phyloP scores from a whole-genome alignment of 169 alveolate species.

The Ichthyophthirius multifiliis region DNA sequence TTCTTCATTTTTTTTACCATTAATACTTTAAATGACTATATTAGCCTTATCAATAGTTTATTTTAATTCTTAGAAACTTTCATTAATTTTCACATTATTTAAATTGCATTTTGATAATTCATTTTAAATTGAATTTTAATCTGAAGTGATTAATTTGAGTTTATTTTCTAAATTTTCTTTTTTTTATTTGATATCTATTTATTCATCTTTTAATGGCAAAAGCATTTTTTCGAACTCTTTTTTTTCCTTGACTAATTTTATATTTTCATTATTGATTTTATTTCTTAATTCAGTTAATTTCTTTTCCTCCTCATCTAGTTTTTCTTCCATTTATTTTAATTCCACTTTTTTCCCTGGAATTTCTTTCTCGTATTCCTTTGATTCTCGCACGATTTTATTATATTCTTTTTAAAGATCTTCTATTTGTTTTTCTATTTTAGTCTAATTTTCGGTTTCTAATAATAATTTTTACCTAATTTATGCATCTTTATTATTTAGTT shows the following conservation, averaged over 20 bases:
- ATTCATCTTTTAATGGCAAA: slow-evolving; percentile 4
- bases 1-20: slow-evolving; percentile 26
- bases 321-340: not conserved
- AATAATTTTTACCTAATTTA: slow-evolving; percentile 13
- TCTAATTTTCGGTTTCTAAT: slow-evolving; percentile 12
- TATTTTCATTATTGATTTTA: not conserved
- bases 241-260: slow-evolving; percentile 27
- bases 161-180: slow-evolving; percentile 14
- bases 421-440: not conserved
- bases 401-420: slow-evolving; percentile 23
- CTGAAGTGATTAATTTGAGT: not conserved
- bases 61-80: slow-evolving; percentile 39
- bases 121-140: slow-evolving; percentile 34
- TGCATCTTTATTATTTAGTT: slow-evolving; percentile 7
- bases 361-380: slow-evolving; percentile 23
- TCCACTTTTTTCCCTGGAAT: slow-evolving; percentile 15
- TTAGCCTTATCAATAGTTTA: not conserved
- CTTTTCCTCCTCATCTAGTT: slow-evolving; percentile 15
- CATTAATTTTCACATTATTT: slow-evolving; percentile 42
- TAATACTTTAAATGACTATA: not conserved
- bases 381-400: slow-evolving; percentile 8
- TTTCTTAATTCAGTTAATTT: slow-evolving; percentile 14
- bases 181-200: not conserved
- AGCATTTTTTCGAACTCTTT: not conserved
- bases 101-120: slow-evolving; percentile 38